phyloP scores from a whole-genome alignment of 768 basidiomycete genomes.

The Tylopilus rubrobrunneus region DNA sequence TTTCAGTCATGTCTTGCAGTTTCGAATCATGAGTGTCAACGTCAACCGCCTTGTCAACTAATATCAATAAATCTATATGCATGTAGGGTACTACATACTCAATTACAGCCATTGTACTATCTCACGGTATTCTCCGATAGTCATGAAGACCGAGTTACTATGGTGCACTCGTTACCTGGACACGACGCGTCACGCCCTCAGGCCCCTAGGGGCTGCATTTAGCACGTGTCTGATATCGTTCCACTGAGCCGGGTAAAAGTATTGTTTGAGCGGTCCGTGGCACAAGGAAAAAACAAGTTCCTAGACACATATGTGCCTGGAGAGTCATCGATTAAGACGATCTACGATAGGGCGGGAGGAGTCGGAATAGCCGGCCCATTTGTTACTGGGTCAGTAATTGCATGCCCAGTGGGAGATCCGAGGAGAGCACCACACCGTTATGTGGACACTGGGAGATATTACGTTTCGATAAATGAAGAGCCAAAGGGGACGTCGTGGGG shows the following conservation, averaged over 20 bases:
- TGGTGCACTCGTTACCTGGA: background rate
- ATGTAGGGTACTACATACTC: too few species aligned
- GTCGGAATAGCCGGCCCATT: slow-evolving; percentile 2
- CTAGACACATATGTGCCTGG: slow-evolving; percentile 7
- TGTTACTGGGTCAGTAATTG: background rate
- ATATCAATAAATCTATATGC: too few species aligned
- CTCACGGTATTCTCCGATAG: slow-evolving; percentile 10
- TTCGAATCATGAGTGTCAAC: background rate
- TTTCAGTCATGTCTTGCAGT: background rate
- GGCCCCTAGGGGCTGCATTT: background rate
- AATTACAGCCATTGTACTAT: too few species aligned
- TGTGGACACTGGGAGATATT: too few species aligned
- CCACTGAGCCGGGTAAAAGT: background rate
- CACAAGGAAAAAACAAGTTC: background rate
- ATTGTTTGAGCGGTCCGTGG: background rate
- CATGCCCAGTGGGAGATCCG: too few species aligned
- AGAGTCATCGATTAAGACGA: slow-evolving; percentile 9
- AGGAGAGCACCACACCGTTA: too few species aligned
- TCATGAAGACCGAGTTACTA: too few species aligned
- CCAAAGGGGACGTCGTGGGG: too few species aligned
- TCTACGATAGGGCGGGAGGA: slow-evolving; percentile 13
- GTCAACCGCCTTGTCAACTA: background rate
- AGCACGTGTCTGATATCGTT: background rate
- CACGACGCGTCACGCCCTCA: background rate
- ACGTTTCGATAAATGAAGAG: background rate